phyloP scores from a whole-genome alignment of 768 basidiomycete species.

The Lyophyllum atratum region DNA sequence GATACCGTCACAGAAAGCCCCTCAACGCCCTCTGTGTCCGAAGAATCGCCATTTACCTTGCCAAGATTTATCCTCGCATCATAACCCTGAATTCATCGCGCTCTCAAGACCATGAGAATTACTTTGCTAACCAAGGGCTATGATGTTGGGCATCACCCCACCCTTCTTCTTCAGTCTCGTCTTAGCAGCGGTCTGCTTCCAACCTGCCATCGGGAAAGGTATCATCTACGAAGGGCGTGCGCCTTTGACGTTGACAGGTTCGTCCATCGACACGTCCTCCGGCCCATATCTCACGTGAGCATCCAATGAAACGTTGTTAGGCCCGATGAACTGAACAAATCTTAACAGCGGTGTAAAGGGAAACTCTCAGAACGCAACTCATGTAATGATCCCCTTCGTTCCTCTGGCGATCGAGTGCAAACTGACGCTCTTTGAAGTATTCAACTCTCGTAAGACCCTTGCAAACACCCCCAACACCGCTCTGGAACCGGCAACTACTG shows the following conservation, averaged over 20 bases:
- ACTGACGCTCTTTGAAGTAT: conserved; percentile 34
- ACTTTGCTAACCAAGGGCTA: neutral
- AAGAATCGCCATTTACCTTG: neutral
- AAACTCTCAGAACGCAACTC: conserved; percentile 44
- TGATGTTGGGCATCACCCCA: neutral
- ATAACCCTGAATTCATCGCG: neutral
- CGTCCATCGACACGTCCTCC: conserved; percentile 45
- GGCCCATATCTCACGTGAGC: conserved; percentile 60
- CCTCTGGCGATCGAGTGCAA: neutral
- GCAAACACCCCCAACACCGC: conserved; percentile 42
- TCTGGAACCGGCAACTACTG: conserved; percentile 41
- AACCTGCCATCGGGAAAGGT: conserved; percentile 10
- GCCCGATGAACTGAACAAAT: neutral
- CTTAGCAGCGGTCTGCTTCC: neutral
- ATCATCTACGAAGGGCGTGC: conserved; percentile 59
- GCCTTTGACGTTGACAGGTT: conserved; percentile 41
- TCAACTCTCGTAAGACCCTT: conserved; percentile 40
- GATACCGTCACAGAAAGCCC: too few species aligned
- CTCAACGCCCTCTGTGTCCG: neutral
- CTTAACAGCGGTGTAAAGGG: conserved; percentile 56
- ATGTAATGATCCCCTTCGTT: conserved; percentile 34
- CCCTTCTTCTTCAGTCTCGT: neutral
- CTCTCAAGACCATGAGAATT: neutral
- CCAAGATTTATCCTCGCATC: neutral
- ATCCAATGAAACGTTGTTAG: neutral